Percentiles rank a stretch among this genome's conserved stretches.
Evolutionary conservation across 2,329 filamentous ascomycete genomes (phyloP).

Genomic region (Cryphonectria radicalis): DNA sequence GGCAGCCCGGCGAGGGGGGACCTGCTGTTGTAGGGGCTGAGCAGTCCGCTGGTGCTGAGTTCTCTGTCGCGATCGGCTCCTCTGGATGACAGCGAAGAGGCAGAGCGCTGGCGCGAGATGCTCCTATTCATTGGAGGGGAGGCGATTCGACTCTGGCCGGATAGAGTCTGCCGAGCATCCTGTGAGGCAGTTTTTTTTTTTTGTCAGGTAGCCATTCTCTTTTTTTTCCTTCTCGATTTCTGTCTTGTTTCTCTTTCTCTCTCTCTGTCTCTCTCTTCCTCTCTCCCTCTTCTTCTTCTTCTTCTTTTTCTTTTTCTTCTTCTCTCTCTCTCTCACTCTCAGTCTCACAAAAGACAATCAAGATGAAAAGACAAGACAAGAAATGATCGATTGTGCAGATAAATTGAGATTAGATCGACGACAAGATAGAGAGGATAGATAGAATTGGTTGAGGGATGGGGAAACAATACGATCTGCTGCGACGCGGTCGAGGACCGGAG

Average conservation of each 20-base stretch:
- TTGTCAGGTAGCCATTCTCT: slow-evolving; percentile 8
- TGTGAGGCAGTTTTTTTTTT: not conserved
- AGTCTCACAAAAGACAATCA: not conserved
- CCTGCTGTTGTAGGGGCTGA: slow-evolving; percentile 30
- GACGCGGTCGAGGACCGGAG: slow-evolving; percentile 8
- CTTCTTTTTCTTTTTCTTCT: not conserved
- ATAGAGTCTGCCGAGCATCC: slow-evolving; percentile 19
- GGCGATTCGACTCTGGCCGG: slow-evolving; percentile 18
- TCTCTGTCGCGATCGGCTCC: slow-evolving; percentile 28
- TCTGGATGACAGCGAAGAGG: slow-evolving; percentile 30
- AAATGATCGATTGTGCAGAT: slow-evolving; percentile 3
- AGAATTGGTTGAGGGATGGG: not conserved
- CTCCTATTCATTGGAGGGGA: slow-evolving; percentile 30
- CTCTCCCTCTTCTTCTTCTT: no score
- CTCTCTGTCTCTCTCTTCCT: not conserved
- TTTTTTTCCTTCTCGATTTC: not conserved
- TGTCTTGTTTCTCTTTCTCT: not conserved
- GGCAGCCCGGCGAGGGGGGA: slow-evolving; percentile 29
- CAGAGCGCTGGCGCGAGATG: slow-evolving; percentile 30
- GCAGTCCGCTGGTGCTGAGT: slow-evolving; percentile 26
- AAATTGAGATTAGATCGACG: not conserved
- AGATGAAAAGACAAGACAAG: not conserved
- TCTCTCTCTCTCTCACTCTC: not conserved
- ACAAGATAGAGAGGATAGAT: not conserved
- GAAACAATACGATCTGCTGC: not conserved